These are phyloP conservation scores for Microsporum canis DNA, from an alignment of 2,329 filamentous ascomycete species.

Conservation along the genomic window DNA sequence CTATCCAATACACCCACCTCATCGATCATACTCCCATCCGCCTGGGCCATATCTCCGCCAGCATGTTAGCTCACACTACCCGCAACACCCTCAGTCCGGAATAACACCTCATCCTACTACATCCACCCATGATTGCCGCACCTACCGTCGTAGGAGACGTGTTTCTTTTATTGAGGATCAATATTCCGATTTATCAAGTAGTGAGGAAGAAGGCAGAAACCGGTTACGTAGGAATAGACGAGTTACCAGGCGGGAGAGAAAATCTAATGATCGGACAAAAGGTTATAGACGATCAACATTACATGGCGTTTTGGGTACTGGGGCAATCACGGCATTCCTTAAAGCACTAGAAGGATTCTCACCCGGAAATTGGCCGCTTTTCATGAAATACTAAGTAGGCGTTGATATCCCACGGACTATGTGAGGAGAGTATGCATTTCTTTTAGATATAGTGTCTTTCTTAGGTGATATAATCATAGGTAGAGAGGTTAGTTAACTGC, in stretches of 20 bases:
- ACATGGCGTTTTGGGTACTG: constrained; percentile 26
- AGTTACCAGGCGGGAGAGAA: not conserved
- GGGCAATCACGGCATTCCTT: constrained; percentile 30
- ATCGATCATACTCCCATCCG: not conserved
- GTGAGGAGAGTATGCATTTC: not conserved
- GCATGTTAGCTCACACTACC: not conserved
- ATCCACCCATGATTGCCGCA: not conserved
- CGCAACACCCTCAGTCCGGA: not conserved
- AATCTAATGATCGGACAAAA: constrained; percentile 17
- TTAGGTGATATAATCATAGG: not conserved
- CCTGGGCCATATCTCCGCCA: not conserved
- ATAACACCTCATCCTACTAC: not conserved
- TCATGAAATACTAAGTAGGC: not conserved
- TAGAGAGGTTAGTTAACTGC: not conserved
- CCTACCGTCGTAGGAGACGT: not conserved
- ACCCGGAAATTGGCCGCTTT: not conserved
- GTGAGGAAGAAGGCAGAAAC: constrained; percentile 15
- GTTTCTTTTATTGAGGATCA: not conserved
- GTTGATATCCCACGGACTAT: not conserved
- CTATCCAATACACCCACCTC: not conserved
- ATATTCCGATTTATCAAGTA: constrained; percentile 9
- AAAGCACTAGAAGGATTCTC: constrained; percentile 29
- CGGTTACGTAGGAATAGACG: not conserved
- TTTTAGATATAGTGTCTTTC: not conserved
- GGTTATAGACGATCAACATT: constrained; percentile 26